Evolutionary conservation across 1,139 yeast species (phyloP), one percentile per base, ranked within the genome.

Genomic region (Kluyveromyces marxianus): DNA sequence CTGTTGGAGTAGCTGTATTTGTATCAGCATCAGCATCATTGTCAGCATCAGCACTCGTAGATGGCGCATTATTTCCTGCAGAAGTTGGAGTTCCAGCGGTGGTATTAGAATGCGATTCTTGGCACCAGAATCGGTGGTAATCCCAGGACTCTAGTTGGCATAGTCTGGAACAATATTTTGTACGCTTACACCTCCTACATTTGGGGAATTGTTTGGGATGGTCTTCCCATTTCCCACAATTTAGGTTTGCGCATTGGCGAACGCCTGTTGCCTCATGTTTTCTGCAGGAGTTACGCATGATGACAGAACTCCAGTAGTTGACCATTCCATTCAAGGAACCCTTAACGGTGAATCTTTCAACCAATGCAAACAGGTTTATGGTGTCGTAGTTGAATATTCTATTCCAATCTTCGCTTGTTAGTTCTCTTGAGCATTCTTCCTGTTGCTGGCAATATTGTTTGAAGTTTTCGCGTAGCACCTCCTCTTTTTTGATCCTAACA

Each of bases 231-330:
- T 76, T 82, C n/a, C 97, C 97, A 68, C 98, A 92, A 36, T 79
- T 84, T 57, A 89, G 82, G 64, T 83, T 83, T 1, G 97, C 97
- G 67, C 98, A 92, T 67, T 92, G 98, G 44, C 97, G 76, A 33
- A 92, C 85, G 2, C 97, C 97, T 28, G 95, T 95, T 48, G 81
- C 73, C 61, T 90, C 97, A 63, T 90, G 94, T 60, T 92, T 81
- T 48, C 97, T 76, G 63, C 96, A 90, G 1, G 96, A 87, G 64
- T 92, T 92, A 50, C 97, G 75, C 92, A 92, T 92, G 41, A 90
- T 88, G 14, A 90, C 96, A 3, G 96, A 95, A 3, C 97, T 88
- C 98, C 98, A 92, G 67, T 90, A 89, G 56, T 85, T 84, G 73
- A 89, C 80, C 56, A 89, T 97, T 39, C 83, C 77, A 2, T 78